phyloP scores from a whole-genome alignment of 371 early-diverging fungal genomes.

The Nematocida sp. region DNA sequence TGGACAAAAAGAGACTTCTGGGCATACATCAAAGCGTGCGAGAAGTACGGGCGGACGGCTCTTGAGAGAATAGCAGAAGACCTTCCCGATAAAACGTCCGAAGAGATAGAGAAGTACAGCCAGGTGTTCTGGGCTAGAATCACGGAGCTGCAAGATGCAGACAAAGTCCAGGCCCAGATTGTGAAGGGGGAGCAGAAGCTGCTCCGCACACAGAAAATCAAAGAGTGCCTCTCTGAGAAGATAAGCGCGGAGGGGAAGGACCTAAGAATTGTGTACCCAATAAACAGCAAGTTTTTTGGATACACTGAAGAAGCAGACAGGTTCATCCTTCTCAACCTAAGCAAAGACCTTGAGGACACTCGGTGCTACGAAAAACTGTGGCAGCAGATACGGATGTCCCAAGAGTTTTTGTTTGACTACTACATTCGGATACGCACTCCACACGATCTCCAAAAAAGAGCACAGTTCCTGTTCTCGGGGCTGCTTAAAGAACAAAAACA shows the following conservation, averaged over 20 bases:
- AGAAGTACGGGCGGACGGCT: constrained; percentile 72
- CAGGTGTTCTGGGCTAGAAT: constrained; percentile 59
- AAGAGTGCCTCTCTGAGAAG: constrained; percentile 48
- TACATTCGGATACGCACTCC: constrained; percentile 49
- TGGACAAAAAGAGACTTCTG: constrained; percentile 87
- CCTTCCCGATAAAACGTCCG: constrained; percentile 47
- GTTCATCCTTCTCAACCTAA: constrained; percentile 43
- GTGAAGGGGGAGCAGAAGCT: constrained; percentile 48
- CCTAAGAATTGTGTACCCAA: constrained; percentile 26
- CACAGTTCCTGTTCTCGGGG: constrained; percentile 39
- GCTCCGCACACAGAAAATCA: constrained; percentile 40
- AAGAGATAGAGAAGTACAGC: constrained; percentile 56
- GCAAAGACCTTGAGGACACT: constrained; percentile 47
- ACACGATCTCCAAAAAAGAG: constrained; percentile 54
- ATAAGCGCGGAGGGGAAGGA: constrained; percentile 29
- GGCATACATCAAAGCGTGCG: constrained; percentile 76
- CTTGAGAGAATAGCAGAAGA: constrained; percentile 33
- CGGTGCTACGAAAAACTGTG: constrained; percentile 54
- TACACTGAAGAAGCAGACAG: constrained; percentile 45
- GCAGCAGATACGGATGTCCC: constrained; percentile 28
- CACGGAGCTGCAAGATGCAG: constrained; percentile 56
- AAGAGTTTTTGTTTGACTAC: constrained; percentile 54
- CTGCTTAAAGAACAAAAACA: constrained; percentile 45
- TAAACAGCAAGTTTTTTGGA: constrained; percentile 35
- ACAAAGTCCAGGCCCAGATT: constrained; percentile 53